Percentiles rank a stretch among this genome's conserved stretches.
These are phyloP conservation scores for Podospora tetraspora DNA, from an alignment of 495 filamentous ascomycete genomes.

Conservation along the genomic window DNA sequence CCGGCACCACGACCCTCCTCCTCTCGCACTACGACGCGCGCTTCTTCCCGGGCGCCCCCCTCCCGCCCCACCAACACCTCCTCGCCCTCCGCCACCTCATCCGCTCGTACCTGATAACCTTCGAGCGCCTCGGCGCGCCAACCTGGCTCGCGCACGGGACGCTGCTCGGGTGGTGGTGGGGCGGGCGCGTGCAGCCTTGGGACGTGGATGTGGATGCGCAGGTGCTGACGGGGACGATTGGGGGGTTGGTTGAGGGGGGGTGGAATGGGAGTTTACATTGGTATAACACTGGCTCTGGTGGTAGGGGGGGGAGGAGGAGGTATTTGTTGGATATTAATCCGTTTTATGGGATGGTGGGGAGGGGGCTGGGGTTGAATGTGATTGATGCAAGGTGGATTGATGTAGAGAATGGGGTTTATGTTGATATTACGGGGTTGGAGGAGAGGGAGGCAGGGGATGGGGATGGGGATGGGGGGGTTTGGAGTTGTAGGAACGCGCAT, in stretches of 20 bases:
- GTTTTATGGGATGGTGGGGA: constrained; percentile 51
- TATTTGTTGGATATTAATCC: constrained; percentile 81
- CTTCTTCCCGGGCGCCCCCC: constrained; percentile 51
- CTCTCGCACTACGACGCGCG: constrained; percentile 65
- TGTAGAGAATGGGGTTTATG: constrained; percentile 67
- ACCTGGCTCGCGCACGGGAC: constrained; percentile 90
- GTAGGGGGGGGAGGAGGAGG: constrained; percentile 13
- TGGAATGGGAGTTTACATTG: constrained; percentile 61
- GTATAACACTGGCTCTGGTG: constrained; percentile 38
- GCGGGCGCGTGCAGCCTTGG: constrained; percentile 77
- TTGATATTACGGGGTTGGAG: constrained; percentile 80
- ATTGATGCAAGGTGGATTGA: constrained; percentile 89
- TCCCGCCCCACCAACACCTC: constrained; percentile 59
- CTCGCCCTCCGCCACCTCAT: constrained; percentile 63
- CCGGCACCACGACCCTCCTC: constrained; percentile 50
- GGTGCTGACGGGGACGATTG: constrained; percentile 54
- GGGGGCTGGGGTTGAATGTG: constrained; percentile 66
- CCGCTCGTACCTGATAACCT: constrained; percentile 65
- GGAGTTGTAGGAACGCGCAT: constrained; percentile 81
- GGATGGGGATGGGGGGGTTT: constrained; percentile 50
- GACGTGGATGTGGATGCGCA: constrained; percentile 87
- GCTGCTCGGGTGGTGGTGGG: constrained; percentile 90
- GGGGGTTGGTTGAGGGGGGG: constrained; percentile 55
- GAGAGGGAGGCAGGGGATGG: constrained; percentile 54
- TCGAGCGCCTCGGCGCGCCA: constrained; percentile 58